Conservation (phyloP, 1,284 basidiomycete genomes). For the Trametes versicolor region DNA sequence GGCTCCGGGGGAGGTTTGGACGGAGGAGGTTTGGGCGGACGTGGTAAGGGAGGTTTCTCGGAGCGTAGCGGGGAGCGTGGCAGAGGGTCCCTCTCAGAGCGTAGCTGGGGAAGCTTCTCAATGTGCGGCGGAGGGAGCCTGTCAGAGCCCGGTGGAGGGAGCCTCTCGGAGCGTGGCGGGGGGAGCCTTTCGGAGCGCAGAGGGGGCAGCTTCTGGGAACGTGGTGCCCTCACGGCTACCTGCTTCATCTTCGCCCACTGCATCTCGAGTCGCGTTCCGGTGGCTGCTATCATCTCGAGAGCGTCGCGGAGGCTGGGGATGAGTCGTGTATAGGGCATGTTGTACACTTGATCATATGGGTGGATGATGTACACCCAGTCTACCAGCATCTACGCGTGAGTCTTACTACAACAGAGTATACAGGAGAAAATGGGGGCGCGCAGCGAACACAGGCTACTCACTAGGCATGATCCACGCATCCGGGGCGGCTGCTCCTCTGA, state of each 20-base stretch:
- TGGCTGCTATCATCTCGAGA: conserved; percentile 12
- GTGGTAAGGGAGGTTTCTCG: no score
- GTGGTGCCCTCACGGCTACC: not conserved
- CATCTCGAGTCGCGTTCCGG: conserved; percentile 23
- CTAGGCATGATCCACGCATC: conserved; percentile 50
- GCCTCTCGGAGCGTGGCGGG: no score
- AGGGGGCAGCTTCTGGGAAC: not conserved
- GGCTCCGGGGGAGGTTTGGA: no score
- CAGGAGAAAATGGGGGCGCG: not conserved
- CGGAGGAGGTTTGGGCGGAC: no score
- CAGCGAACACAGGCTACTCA: conserved; percentile 34
- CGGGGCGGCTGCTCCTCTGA: conserved; percentile 38
- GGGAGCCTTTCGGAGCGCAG: no score
- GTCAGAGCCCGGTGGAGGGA: no score
- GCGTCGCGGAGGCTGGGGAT: conserved; percentile 39
- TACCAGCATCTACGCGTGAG: conserved; percentile 28
- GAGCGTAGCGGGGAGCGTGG: no score
- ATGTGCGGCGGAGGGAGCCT: no score
- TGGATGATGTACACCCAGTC: conserved; percentile 58
- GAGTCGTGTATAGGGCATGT: conserved; percentile 54
- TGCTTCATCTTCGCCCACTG: conserved; percentile 18
- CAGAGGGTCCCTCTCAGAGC: no score
- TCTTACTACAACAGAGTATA: no score
- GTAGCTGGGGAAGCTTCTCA: no score
- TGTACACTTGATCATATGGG: conserved; percentile 50